Conservation (phyloP, 768 basidiomycete genomes). For the Lactarius deliciosus region DNA sequence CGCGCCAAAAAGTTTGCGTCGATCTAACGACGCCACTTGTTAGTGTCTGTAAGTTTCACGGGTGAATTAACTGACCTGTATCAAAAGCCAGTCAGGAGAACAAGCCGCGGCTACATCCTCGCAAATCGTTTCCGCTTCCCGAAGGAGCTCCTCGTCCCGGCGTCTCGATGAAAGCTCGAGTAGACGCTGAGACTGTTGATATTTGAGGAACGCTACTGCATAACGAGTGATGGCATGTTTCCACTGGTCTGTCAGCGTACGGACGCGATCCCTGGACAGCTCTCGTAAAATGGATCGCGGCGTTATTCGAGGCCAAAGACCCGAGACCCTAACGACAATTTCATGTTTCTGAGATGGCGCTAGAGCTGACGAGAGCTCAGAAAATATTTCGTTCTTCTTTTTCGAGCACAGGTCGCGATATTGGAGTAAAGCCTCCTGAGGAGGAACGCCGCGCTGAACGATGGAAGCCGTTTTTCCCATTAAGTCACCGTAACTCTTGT, state of each 20-base stretch:
- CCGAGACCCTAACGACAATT: not conserved
- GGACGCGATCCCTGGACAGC: conserved; percentile 30
- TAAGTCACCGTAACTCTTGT: not conserved
- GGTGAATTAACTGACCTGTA: conserved; percentile 6
- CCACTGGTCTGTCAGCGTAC: conserved; percentile 12
- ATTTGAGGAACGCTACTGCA: conserved; percentile 8
- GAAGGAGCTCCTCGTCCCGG: conserved; percentile 11
- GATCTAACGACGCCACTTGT: conserved; percentile 37
- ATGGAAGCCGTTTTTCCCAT: not conserved
- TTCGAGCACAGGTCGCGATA: conserved; percentile 1
- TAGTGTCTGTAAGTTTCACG: not conserved
- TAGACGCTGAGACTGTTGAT: conserved; percentile 17
- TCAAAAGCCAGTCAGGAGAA: conserved; percentile 18
- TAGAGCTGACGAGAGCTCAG: not conserved
- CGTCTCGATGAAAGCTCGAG: conserved; percentile 10
- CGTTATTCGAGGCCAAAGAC: conserved; percentile 21
- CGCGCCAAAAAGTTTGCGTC: conserved; percentile 47
- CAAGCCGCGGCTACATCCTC: not conserved
- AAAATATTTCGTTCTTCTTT: not conserved
- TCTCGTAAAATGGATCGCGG: conserved; percentile 22
- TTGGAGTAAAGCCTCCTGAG: not conserved
- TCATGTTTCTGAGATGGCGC: conserved; percentile 3
- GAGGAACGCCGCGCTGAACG: not conserved
- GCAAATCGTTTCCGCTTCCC: not conserved
- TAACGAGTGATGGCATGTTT: not conserved